phyloP scores from a whole-genome alignment of 805 yeast species.

The Cyberlindnera maclurae region DNA sequence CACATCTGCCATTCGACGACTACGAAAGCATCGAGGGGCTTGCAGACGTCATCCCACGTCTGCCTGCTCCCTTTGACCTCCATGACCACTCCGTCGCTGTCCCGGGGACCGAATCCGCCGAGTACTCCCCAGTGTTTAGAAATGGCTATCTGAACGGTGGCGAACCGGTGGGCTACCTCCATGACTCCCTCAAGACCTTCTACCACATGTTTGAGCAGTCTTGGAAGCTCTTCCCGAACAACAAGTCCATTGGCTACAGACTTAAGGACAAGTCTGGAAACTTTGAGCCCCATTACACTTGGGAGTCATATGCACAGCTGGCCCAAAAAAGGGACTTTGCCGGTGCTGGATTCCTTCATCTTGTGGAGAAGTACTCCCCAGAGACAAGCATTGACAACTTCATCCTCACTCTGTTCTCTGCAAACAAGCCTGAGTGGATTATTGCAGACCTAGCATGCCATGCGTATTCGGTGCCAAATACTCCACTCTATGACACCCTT shows the following conservation, averaged over 20 bases:
- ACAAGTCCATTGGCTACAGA: conserved; percentile 43
- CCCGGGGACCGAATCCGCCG: conserved; percentile 26
- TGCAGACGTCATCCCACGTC: conserved; percentile 13
- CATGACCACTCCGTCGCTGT: conserved; percentile 18
- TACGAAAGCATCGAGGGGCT: conserved; percentile 3
- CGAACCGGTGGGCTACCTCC: conserved; percentile 30
- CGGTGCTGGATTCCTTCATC: conserved; percentile 48
- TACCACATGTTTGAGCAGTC: conserved; percentile 38
- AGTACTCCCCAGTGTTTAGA: conserved; percentile 47
- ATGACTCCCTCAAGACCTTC: conserved; percentile 38
- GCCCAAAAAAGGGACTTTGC: conserved; percentile 36
- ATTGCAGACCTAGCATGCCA: conserved; percentile 62
- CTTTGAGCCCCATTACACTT: conserved; percentile 36
- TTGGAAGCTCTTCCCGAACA: conserved; percentile 28
- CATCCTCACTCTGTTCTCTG: conserved; percentile 48
- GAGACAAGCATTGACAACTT: conserved; percentile 32
- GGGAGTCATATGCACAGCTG: conserved; percentile 36
- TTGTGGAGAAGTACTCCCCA: conserved; percentile 32
- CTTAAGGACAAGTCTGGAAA: conserved; percentile 24
- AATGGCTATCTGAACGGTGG: conserved; percentile 28
- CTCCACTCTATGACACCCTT: conserved; percentile 50
- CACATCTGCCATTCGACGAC: conserved; percentile 6
- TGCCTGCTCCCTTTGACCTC: conserved; percentile 14
- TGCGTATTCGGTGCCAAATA: conserved; percentile 46
- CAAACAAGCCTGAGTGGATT: conserved; percentile 62